phyloP scores from a whole-genome alignment of 352 stramenopile genomes.

The Globisporangium barbulae region DNA sequence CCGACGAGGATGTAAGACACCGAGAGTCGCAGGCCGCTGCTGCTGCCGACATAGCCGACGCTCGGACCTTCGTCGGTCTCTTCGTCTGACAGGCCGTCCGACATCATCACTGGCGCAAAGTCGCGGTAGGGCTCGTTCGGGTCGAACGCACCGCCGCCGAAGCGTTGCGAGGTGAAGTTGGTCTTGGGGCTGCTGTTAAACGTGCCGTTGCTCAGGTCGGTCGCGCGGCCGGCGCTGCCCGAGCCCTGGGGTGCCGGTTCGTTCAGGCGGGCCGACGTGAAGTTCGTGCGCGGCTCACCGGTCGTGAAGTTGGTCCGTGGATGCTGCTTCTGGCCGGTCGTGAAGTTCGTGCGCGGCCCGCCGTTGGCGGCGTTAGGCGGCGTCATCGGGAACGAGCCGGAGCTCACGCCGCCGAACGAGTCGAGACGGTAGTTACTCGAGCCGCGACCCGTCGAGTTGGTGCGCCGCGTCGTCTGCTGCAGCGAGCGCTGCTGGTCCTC shows the following conservation, averaged over 20 bases:
- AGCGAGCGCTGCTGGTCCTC: slow-evolving; percentile 55
- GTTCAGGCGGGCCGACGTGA: background rate
- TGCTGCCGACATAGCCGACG: slow-evolving; percentile 23
- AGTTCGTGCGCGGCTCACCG: slow-evolving; percentile 9
- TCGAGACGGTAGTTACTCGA: slow-evolving; percentile 2
- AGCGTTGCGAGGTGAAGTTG: slow-evolving; percentile 36
- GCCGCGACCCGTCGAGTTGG: slow-evolving; percentile 12
- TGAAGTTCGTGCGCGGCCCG: slow-evolving; percentile 10
- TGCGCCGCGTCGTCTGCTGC: background rate
- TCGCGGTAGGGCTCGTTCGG: slow-evolving; percentile 4
- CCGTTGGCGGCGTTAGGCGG: slow-evolving; percentile 30
- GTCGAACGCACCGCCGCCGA: too few relatives aligned
- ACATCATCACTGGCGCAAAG: slow-evolving; percentile 12
- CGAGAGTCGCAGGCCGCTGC: slow-evolving; percentile 48
- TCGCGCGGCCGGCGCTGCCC: background rate
- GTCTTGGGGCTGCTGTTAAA: slow-evolving; percentile 34
- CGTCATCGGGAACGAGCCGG: slow-evolving; percentile 23
- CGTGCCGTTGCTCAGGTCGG: slow-evolving; percentile 12
- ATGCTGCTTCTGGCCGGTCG: background rate
- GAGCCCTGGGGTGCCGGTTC: background rate
- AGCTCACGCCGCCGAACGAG: slow-evolving; percentile 12
- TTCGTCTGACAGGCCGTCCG: slow-evolving; percentile 14
- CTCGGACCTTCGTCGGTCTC: background rate
- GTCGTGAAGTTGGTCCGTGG: slow-evolving; percentile 35
- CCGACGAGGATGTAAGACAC: slow-evolving; percentile 52